Conservation (phyloP, 2,329 filamentous ascomycete genomes). For the Nemania sp. region DNA sequence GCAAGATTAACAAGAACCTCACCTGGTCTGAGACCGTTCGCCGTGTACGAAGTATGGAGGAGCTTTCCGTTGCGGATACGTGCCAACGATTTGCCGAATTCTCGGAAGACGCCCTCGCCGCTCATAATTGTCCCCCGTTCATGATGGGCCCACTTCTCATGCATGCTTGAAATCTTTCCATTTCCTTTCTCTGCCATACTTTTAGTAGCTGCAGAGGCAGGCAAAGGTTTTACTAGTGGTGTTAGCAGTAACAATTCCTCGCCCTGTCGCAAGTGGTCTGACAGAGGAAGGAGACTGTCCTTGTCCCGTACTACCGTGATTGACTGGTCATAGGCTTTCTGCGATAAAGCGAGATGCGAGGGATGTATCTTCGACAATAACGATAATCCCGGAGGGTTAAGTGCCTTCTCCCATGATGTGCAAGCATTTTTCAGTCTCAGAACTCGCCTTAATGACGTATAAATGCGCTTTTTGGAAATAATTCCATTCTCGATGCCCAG, state of each 20-base stretch:
- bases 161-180: constrained; percentile 44
- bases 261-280: constrained; percentile 76
- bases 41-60: constrained; percentile 92
- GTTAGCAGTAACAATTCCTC: constrained; percentile 90
- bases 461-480: constrained; percentile 77
- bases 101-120: constrained; percentile 88
- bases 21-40: constrained; percentile 83
- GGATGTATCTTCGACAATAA: constrained; percentile 81
- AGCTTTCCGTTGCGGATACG: constrained; percentile 83
- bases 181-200: constrained; percentile 62
- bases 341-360: constrained; percentile 78
- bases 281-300: constrained; percentile 79
- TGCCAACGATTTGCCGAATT: constrained; percentile 85
- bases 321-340: constrained; percentile 85
- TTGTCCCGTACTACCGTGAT: constrained; percentile 93
- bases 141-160: constrained; percentile 62
- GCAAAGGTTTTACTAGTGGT: constrained; percentile 87
- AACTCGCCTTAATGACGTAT: constrained; percentile 77
- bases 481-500: constrained; percentile 89
- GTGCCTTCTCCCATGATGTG: constrained; percentile 86
- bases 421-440: constrained; percentile 80
- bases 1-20: constrained; percentile 21
- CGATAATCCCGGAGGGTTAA: constrained; percentile 81
- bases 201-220: constrained; percentile 81
- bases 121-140: constrained; percentile 74